Conservation (phyloP, 352 stramenopile species). For the Phytophthora niederhauseri region DNA sequence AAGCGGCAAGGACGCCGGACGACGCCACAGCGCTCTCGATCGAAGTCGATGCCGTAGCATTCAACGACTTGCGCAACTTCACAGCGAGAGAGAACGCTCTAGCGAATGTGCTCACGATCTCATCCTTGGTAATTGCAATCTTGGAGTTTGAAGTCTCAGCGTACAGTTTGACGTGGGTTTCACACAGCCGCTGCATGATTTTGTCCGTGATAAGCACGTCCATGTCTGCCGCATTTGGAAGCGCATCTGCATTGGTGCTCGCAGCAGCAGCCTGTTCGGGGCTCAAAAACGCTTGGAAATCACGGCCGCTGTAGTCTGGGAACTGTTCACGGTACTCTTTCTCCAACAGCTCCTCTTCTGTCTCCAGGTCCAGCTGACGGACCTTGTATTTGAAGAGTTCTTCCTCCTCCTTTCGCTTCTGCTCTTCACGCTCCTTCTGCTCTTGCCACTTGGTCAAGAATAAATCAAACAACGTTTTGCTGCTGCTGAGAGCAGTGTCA, state of each 20-base stretch:
- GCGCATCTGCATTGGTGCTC: slow-evolving; percentile 8
- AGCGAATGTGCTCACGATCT: slow-evolving; percentile 71
- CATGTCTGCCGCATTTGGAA: slow-evolving; percentile 29
- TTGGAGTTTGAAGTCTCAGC: slow-evolving; percentile 55
- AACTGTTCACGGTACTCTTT: slow-evolving; percentile 93
- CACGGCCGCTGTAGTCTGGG: slow-evolving; percentile 86
- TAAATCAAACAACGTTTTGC: slow-evolving; percentile 79
- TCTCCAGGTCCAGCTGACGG: slow-evolving; percentile 79
- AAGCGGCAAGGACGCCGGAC: slow-evolving; percentile 66
- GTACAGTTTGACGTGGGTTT: slow-evolving; percentile 75
- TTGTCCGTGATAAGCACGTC: slow-evolving; percentile 76
- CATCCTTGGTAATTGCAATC: slow-evolving; percentile 43
- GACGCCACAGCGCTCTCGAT: slow-evolving; percentile 62
- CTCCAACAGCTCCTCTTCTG: slow-evolving; percentile 86
- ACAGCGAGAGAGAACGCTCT: slow-evolving; percentile 73
- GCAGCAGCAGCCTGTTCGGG: slow-evolving; percentile 38
- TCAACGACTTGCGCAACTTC: slow-evolving; percentile 71
- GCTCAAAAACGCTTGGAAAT: slow-evolving; percentile 75
- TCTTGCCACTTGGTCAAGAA: slow-evolving; percentile 89
- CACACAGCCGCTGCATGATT: slow-evolving; percentile 73
- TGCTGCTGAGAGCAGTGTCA: slow-evolving; percentile 57
- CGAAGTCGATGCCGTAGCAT: slow-evolving; percentile 44
- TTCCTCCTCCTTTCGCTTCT: slow-evolving; percentile 75
- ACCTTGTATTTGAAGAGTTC: slow-evolving; percentile 89
- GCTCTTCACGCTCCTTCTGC: slow-evolving; percentile 77